These are phyloP conservation scores for Astrothelium subdiscretum DNA, from an alignment of 495 filamentous ascomycete genomes.

Conservation along the genomic window DNA sequence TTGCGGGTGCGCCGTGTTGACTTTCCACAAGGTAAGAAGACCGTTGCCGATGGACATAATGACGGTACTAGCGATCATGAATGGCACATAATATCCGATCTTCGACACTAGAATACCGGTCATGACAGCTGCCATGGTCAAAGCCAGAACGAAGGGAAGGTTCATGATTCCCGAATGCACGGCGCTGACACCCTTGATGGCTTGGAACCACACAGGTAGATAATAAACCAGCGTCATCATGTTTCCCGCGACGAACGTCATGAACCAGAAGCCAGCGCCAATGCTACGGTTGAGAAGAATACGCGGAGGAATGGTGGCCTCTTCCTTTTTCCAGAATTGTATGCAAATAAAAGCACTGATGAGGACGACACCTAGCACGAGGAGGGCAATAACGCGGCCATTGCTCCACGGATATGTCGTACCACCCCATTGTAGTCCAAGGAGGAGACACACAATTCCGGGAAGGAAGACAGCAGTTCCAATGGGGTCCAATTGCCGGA, in stretches of 20 bases:
- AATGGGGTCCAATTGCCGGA: conserved; percentile 4
- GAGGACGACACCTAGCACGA: conserved; percentile 32
- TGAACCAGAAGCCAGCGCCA: conserved; percentile 18
- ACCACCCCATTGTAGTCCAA: conserved; percentile 6
- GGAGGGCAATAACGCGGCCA: neutral
- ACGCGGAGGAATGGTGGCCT: conserved; percentile 62
- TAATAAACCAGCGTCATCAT: conserved; percentile 47
- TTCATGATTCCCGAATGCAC: conserved; percentile 64
- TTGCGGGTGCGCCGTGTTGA: neutral
- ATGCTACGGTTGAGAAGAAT: conserved; percentile 64
- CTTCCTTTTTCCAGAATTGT: conserved; percentile 54
- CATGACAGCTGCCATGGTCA: conserved; percentile 36
- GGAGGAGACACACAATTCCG: neutral
- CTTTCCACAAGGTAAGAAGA: neutral
- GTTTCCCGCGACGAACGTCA: conserved; percentile 34
- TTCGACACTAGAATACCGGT: neutral
- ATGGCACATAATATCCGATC: conserved; percentile 7
- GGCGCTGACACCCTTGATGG: conserved; percentile 57
- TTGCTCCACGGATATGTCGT: conserved; percentile 1
- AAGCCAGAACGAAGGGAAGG: conserved; percentile 55
- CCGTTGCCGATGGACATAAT: conserved; percentile 2
- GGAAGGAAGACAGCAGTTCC: conserved; percentile 3
- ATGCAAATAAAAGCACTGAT: conserved; percentile 46
- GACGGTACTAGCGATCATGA: conserved; percentile 1
- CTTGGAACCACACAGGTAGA: conserved; percentile 77